A percentile compares a stretch with the other conserved stretches of the same genome.
These are phyloP conservation scores for Carnegiea gigantea DNA, from an alignment of 179 eudicot species.

Conservation along the genomic window DNA sequence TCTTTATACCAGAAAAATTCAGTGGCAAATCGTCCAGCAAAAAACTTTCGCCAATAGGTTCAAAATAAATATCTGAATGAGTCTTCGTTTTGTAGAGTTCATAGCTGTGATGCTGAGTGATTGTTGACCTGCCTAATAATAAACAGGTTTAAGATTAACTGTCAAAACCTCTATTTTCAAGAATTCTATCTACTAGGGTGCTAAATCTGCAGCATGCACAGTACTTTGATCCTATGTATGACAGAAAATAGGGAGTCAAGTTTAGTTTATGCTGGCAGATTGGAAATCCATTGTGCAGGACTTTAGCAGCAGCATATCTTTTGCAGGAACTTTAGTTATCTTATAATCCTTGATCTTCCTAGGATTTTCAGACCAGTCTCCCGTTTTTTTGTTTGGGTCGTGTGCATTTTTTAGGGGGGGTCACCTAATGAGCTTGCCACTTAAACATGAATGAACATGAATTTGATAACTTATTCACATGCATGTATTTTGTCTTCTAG, in stretches of 20 bases:
- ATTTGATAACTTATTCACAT: constrained; percentile 6
- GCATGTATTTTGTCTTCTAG: constrained; percentile 31
- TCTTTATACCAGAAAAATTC: no score
- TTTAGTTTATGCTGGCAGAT: neutral
- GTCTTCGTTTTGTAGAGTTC: neutral
- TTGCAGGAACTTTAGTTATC: neutral
- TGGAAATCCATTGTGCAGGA: no score
- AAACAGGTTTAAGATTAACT: neutral
- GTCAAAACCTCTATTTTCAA: neutral
- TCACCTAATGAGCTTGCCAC: neutral
- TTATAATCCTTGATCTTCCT: neutral
- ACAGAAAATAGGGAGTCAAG: neutral
- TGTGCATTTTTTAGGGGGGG: neutral
- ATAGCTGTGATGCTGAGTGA: neutral
- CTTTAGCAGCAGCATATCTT: neutral
- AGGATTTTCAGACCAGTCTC: neutral
- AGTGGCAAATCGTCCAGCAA: no score
- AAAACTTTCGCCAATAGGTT: no score
- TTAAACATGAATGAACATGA: neutral
- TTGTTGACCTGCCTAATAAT: neutral
- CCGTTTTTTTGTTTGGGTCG: neutral
- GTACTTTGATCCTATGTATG: neutral
- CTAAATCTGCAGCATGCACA: neutral
- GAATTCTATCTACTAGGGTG: neutral
- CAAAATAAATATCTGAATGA: neutral